phyloP scores from a whole-genome alignment of 352 stramenopile species.

The Globisporangium uncinulatum region DNA sequence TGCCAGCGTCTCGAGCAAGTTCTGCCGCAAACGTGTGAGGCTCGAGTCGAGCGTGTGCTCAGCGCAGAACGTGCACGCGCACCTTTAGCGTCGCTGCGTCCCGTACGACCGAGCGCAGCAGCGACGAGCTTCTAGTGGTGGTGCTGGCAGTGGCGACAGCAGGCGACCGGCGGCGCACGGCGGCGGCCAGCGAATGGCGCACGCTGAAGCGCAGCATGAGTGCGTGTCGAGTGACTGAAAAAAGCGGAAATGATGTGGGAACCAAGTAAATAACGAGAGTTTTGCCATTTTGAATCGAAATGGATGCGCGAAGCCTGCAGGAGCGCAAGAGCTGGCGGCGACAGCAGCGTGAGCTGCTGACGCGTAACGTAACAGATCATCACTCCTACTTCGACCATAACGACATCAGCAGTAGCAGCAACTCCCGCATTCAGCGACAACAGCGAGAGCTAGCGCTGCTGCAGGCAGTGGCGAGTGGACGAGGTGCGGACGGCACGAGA shows the following conservation, averaged over 20 bases:
- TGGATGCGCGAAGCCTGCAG: background rate
- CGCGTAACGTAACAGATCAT: too few species aligned
- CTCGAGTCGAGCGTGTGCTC: background rate
- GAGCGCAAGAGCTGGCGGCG: too few species aligned
- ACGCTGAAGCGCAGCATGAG: background rate
- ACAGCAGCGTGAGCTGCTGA: too few species aligned
- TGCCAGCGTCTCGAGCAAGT: conserved; percentile 28
- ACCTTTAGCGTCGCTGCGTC: conserved; percentile 15
- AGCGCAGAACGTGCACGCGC: background rate
- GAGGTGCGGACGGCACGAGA: conserved; percentile 13
- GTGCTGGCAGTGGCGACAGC: background rate
- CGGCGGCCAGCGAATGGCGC: background rate
- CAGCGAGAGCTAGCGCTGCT: conserved; percentile 16
- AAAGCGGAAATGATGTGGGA: background rate
- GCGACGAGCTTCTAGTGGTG: background rate
- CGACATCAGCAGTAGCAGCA: background rate
- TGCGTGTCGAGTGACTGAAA: background rate
- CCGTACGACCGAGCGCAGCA: conserved; percentile 14
- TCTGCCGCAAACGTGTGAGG: conserved; percentile 13
- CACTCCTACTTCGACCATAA: too few species aligned
- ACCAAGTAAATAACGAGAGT: too few species aligned
- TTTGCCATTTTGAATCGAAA: too few species aligned
- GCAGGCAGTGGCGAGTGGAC: conserved; percentile 15
- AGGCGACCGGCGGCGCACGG: background rate
- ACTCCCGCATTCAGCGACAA: background rate